These are phyloP conservation scores for Leccinum imitatum DNA, from an alignment of 768 basidiomycete genomes.

Conservation along the genomic window DNA sequence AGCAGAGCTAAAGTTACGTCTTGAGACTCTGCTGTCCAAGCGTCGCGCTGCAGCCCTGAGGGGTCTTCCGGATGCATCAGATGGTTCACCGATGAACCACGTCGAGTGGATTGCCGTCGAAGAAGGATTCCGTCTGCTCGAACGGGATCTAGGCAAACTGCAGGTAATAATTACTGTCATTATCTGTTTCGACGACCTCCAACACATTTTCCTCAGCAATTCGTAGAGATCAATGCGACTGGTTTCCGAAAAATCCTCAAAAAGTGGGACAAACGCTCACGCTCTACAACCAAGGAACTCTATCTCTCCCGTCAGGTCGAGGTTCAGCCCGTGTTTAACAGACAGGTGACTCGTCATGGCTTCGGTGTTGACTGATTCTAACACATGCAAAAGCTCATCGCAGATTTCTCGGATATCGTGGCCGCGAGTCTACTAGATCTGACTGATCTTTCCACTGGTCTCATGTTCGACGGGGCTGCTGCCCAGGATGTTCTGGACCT, in stretches of 20 bases:
- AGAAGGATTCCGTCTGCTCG: conserved; percentile 92
- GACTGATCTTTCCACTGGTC: conserved; percentile 70
- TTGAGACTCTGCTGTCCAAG: conserved; percentile 92
- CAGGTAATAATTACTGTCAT: conserved; percentile 55
- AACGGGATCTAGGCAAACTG: conserved; percentile 91
- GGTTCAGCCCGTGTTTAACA: conserved; percentile 97
- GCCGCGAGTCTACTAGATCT: conserved; percentile 80
- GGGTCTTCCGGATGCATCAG: conserved; percentile 65
- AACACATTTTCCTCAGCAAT: conserved; percentile 59
- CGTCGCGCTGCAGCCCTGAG: conserved; percentile 79
- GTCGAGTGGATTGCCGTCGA: conserved; percentile 96
- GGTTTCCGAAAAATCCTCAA: conserved; percentile 98
- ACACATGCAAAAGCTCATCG: conserved; percentile 66
- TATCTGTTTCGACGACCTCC: conserved; percentile 13
- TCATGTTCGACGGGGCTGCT: conserved; percentile 78
- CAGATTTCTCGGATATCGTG: conserved; percentile 91
- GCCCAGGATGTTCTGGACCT: conserved; percentile 73
- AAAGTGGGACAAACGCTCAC: conserved; percentile 98
- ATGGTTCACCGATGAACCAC: conserved; percentile 55
- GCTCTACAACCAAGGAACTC: conserved; percentile 92
- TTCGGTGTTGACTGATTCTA: conserved; percentile 6
- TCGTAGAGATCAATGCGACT: conserved; percentile 94
- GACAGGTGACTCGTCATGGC: conserved; percentile 60
- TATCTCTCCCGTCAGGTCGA: conserved; percentile 97
- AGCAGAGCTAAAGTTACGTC: conserved; percentile 86